Conservation (phyloP, 2,329 filamentous ascomycete species). For the Parastagonospora nodorum region DNA sequence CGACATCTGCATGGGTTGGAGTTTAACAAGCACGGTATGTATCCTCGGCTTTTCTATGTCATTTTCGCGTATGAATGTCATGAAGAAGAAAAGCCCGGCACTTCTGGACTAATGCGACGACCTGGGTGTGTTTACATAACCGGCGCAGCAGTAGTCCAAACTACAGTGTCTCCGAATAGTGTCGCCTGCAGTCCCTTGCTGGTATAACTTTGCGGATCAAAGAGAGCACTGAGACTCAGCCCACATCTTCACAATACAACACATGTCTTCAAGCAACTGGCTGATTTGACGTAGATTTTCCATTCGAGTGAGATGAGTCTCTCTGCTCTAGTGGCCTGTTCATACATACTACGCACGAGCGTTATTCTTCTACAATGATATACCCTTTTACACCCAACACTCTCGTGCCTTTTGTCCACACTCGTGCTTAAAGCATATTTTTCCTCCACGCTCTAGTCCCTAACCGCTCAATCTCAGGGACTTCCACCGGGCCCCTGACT, state of each 20-base stretch:
- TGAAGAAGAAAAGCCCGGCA: conserved; percentile 25
- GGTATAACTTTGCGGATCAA: conserved; percentile 23
- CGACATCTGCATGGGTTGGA: too few relatives aligned
- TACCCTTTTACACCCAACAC: not conserved
- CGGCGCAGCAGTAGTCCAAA: conserved; percentile 4
- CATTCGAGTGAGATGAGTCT: not conserved
- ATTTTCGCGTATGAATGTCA: not conserved
- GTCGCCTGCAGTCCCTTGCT: not conserved
- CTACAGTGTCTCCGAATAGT: conserved; percentile 19
- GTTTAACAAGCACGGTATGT: too few relatives aligned
- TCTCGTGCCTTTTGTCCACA: too few relatives aligned
- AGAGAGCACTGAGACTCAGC: conserved; percentile 23
- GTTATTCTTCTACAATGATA: not conserved
- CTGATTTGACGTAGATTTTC: not conserved
- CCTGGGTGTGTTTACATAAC: conserved; percentile 12
- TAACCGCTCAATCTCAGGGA: conserved; percentile 78
- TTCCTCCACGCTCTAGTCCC: conserved; percentile 86
- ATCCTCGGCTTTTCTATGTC: too few relatives aligned
- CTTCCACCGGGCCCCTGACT: conserved; percentile 76
- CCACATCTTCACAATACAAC: too few relatives aligned
- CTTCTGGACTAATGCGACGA: conserved; percentile 1
- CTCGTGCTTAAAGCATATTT: conserved; percentile 71
- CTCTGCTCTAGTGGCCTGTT: not conserved
- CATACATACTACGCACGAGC: not conserved
- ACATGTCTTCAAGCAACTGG: not conserved